phyloP scores from a whole-genome alignment of 106 monocot genomes.

The Ottelia alismoides region DNA sequence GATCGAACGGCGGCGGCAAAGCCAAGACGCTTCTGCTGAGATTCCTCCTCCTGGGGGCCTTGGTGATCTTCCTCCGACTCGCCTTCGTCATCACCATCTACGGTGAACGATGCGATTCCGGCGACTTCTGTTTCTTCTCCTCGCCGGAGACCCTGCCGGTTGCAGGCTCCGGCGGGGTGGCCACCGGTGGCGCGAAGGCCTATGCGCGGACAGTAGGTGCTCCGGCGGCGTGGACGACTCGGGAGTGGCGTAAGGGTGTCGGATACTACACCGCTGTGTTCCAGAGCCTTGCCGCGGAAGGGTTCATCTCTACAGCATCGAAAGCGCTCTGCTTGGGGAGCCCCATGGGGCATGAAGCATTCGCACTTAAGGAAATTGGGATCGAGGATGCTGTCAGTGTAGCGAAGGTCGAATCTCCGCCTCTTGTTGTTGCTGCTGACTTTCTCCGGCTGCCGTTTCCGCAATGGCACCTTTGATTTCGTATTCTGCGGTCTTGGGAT shows the following conservation, averaged over 20 bases:
- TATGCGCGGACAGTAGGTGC: conserved; percentile 8
- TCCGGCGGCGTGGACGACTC: conserved; percentile 39
- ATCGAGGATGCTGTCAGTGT: conserved; percentile 38
- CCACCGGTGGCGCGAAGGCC: not conserved
- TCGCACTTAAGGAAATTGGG: conserved; percentile 61
- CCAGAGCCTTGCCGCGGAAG: conserved; percentile 35
- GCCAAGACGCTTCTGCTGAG: conserved; percentile 21
- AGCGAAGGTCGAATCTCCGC: conserved; percentile 34
- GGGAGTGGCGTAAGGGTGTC: conserved; percentile 49
- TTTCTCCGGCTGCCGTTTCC: conserved; percentile 28
- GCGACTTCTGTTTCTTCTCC: conserved; percentile 63
- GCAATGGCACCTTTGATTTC: conserved; percentile 42
- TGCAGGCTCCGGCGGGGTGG: conserved; percentile 10
- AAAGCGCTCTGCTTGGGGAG: conserved; percentile 36
- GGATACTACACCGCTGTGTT: conserved; percentile 47
- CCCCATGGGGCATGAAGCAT: conserved; percentile 34
- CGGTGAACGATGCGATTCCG: conserved; percentile 36
- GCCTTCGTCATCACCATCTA: conserved; percentile 41
- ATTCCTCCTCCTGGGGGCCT: conserved; percentile 35
- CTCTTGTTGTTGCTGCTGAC: conserved; percentile 40
- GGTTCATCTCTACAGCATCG: conserved; percentile 35
- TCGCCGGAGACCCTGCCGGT: conserved; percentile 1
- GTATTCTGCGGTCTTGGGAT: conserved; percentile 28
- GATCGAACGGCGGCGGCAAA: not conserved
- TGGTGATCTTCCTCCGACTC: conserved; percentile 41